Evolutionary conservation across 306 rosid species (phyloP).

Genomic region (Pyrus bretschneideri): DNA sequence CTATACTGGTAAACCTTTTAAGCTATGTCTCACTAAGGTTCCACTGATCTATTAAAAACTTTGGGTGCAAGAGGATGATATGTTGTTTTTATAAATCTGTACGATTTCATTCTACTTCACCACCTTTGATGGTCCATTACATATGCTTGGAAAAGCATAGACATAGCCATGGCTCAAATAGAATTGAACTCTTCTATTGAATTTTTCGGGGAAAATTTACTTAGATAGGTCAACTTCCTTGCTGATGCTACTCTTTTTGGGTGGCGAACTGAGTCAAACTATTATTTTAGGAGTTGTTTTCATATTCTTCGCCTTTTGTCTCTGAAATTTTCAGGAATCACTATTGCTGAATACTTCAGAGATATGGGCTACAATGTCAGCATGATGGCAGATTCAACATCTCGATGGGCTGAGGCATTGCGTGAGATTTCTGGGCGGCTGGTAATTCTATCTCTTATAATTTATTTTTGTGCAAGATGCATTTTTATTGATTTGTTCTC

Average conservation of each 20-base stretch:
- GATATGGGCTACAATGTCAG: slow-evolving; percentile 99
- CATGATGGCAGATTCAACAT: slow-evolving; percentile 99
- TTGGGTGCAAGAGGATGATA: not conserved
- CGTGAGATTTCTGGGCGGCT: slow-evolving; percentile 99
- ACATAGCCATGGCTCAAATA: not conserved
- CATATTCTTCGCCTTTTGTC: not conserved
- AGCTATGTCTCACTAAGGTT: not conserved
- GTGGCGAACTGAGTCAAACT: not conserved
- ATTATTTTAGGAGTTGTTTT: not conserved
- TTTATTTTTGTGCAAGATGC: not conserved
- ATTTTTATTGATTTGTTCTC: not conserved
- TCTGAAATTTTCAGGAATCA: slow-evolving; percentile 60
- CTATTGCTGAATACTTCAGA: slow-evolving; percentile 96
- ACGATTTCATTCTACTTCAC: not conserved
- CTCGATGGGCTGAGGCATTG: slow-evolving; percentile 99
- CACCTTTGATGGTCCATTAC: not conserved
- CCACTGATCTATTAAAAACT: not conserved
- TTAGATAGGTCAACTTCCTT: not conserved
- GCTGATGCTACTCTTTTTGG: not conserved
- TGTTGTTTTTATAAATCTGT: not conserved
- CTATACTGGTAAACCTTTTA: slow-evolving; percentile 66
- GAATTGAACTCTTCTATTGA: not conserved
- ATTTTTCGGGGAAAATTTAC: not conserved
- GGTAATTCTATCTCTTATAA: slow-evolving; percentile 44
- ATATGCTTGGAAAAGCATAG: not conserved